Conservation (phyloP, 257 asterid species). For the Solanum sitiens region DNA sequence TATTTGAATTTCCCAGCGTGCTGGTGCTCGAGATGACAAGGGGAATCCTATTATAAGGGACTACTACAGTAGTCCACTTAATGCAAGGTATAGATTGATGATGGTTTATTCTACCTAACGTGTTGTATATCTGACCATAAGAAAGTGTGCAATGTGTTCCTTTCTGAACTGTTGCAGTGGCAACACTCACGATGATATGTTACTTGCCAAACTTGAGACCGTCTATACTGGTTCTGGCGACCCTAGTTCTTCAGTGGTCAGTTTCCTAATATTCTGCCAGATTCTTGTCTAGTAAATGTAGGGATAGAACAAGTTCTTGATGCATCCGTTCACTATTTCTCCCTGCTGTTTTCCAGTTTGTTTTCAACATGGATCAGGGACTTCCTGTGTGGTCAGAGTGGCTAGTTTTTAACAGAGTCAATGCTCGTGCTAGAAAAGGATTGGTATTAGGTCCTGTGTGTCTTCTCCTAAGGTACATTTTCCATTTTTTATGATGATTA, state of each 20-base stretch:
- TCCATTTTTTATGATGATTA: not conserved
- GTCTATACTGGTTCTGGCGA: conserved; percentile 85
- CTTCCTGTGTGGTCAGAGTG: conserved; percentile 75
- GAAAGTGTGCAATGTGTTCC: not conserved
- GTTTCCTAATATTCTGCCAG: conserved; percentile 12
- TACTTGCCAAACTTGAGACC: conserved; percentile 86
- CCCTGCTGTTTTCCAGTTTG: conserved; percentile 47
- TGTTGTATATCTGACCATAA: not conserved
- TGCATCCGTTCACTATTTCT: not conserved
- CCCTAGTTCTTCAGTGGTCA: conserved; percentile 84
- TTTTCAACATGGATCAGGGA: conserved; percentile 91
- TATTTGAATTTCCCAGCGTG: conserved; percentile 40
- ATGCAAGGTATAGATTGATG: conserved; percentile 61
- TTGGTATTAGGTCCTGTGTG: conserved; percentile 62
- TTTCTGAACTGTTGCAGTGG: conserved; percentile 51
- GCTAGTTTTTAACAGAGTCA: conserved; percentile 77
- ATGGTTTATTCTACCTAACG: not conserved
- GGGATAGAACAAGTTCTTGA: not conserved
- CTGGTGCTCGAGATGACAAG: conserved; percentile 83
- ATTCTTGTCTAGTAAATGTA: not conserved
- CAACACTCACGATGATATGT: conserved; percentile 75
- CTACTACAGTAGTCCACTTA: conserved; percentile 90
- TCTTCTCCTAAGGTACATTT: conserved; percentile 52
- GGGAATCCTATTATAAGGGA: conserved; percentile 90
- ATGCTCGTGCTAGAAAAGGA: conserved; percentile 88